Base-by-base conservation (phyloP, 345 rosid genomes). In the Durio zibethinus region DNA sequence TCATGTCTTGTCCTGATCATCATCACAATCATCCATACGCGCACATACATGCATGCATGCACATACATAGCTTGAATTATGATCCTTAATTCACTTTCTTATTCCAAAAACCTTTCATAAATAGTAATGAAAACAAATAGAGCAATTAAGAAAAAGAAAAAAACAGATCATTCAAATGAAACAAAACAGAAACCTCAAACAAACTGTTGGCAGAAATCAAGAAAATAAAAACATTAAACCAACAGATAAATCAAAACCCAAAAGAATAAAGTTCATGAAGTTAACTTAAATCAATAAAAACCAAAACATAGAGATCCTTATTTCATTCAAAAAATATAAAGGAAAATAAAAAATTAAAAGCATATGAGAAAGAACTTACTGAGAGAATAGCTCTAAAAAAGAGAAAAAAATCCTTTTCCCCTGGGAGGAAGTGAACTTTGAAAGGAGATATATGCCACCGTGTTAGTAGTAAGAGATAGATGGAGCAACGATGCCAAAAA, bases 21-120 rank as follows among this genome's bases (percentile, higher is more conserved):
- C 18, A 40, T 36, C 33, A 66, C 7, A 54, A 36, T 8, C 35
- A 65, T 68, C 75, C 75, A 50, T 50, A 60, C 1, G 71, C 5
- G 33, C 0, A 69, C 80, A 76, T 56, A 76, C 75, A 81, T 81
- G 80, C 82, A 82, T 78, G 76, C 64, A 35, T 31, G 76, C 31
- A 73, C 31, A 35, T 16, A 36, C 7, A 54, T 11, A 36, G 50
- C 25, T 70, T 60, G 53, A 75, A 75, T 69, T 54, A 14, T 38
- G 4, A 21, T 56, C 29, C 68, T 56, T 38, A 57, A 43, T 76
- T 45, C 57, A 14, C 59, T 61, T 21, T 66, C 5, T 18, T 15
- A 40, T 40, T 63, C 73, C 10, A 9, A 42, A 63, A 50, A 10
- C 29, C 43, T 33, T 72, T 61, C 38, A 70, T 4, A 70, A 68